These are phyloP conservation scores for Helichrysum umbraculigerum DNA, from an alignment of 129 eudicot genomes.

Conservation along the genomic window DNA sequence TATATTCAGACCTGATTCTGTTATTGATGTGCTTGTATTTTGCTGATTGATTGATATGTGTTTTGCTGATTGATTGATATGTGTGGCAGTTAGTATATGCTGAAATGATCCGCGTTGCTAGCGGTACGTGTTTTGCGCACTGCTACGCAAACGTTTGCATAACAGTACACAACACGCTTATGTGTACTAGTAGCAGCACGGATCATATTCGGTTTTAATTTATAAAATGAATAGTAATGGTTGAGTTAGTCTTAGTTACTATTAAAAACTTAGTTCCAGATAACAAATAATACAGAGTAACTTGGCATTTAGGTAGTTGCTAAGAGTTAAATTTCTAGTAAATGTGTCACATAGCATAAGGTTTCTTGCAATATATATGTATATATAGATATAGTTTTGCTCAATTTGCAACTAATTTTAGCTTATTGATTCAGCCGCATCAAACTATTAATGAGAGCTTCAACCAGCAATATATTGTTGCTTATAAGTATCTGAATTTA, in stretches of 20 bases:
- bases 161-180: too few species aligned
- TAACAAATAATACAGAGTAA: background rate
- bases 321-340: background rate
- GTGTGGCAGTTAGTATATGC: background rate
- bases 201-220: too few species aligned
- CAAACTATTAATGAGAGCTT: slow-evolving; percentile 6
- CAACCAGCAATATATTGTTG: background rate
- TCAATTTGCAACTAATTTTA: background rate
- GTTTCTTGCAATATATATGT: slow-evolving; percentile 1
- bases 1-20: background rate
- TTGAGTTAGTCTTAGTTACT: background rate
- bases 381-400: too few species aligned
- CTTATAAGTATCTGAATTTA: background rate
- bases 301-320: background rate
- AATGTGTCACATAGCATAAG: background rate
- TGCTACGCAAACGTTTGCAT: too few species aligned
- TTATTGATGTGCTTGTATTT: slow-evolving; percentile 8
- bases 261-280: background rate
- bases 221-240: too few species aligned
- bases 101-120: too few species aligned
- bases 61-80: slow-evolving; percentile 15
- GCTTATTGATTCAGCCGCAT: background rate
- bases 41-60: slow-evolving; percentile 21
- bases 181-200: too few species aligned
- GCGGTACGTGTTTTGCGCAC: too few species aligned